phyloP scores from a whole-genome alignment of 2,329 filamentous ascomycete species.

The Colletotrichum sp. region DNA sequence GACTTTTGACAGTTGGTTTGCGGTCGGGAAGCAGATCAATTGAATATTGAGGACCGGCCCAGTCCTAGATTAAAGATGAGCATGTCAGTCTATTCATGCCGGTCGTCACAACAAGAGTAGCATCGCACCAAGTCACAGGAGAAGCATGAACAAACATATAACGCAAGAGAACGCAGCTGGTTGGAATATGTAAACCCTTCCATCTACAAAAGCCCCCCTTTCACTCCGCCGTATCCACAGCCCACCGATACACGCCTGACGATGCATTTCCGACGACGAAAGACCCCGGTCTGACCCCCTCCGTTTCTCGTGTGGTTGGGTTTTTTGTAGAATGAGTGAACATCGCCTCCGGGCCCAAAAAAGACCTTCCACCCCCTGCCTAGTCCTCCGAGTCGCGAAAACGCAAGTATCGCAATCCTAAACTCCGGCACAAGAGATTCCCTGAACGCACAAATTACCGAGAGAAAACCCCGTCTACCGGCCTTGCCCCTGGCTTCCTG shows the following conservation, averaged over 20 bases:
- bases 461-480: constrained; percentile 7
- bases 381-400: constrained; percentile 20
- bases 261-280: constrained; percentile 16
- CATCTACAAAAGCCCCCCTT: constrained; percentile 20
- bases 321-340: constrained; percentile 2
- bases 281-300: neutral
- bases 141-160: neutral
- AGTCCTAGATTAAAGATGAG: accelerated
- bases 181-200: constrained; percentile 16
- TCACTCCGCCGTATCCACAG: constrained; percentile 8
- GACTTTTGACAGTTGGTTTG: neutral
- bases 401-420: constrained; percentile 21
- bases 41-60: accelerated
- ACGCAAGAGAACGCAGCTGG: constrained; percentile 13
- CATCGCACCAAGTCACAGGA: neutral
- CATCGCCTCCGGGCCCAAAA: constrained; percentile 1
- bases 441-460: constrained; percentile 5
- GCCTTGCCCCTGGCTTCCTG: constrained; percentile 25
- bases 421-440: constrained; percentile 24
- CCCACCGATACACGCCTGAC: neutral
- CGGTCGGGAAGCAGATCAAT: neutral
- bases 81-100: neutral
- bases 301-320: neutral
- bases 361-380: constrained; percentile 4
- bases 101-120: neutral